Base-by-base conservation (phyloP, 164 flowering plant genomes). In the Stephania japonica region DNA sequence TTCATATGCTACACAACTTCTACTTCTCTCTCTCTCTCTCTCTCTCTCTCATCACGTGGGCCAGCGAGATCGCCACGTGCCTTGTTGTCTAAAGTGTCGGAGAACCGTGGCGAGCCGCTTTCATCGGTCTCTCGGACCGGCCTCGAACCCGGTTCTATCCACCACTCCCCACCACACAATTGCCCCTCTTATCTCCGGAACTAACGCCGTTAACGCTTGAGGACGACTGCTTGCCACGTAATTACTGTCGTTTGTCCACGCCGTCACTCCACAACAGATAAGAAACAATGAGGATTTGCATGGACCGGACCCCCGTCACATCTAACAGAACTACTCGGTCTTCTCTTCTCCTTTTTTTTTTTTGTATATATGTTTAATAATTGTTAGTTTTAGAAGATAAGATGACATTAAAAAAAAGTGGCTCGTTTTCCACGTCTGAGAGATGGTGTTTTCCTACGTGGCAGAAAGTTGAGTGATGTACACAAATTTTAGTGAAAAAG, bases 131-230 rank as follows among this genome's bases (percentile, higher is more conserved):
- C 53, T 4, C 11, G 53, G 16, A 47, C 61, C 61, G 19, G 19
- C 61, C 18, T 53, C 38, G 19, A 53, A 13, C 61, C 61, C 61
- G 16, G 16, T 10, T 53, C 61, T 10, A 1, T 53, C 14, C 61
- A 10, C 1, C 18, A 12, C 62, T 56, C 62, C 21, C 43, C 47
- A 67, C 43, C 43, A 67, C 47, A 67, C 43, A 67, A 14, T 16
- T 14, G 5, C 47, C 23, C 8, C 47, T 11, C 47, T 67, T 67
- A 67, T 67, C 68, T 26, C 69, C n/a, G 24, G 47, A 67, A 38
- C 47, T 38, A 67, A 67, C 69, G 69, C 69, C 69, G 69, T 67
- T 67, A 67, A 14, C 7, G 38, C 7, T 67, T 12, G 8, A 18
- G 69, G 67, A 25, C 26, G 3, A 9, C 42, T 3, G 0, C 21